These are phyloP conservation scores for Calonectria honghensis DNA, from an alignment of 2,329 filamentous ascomycete genomes.

Conservation along the genomic window DNA sequence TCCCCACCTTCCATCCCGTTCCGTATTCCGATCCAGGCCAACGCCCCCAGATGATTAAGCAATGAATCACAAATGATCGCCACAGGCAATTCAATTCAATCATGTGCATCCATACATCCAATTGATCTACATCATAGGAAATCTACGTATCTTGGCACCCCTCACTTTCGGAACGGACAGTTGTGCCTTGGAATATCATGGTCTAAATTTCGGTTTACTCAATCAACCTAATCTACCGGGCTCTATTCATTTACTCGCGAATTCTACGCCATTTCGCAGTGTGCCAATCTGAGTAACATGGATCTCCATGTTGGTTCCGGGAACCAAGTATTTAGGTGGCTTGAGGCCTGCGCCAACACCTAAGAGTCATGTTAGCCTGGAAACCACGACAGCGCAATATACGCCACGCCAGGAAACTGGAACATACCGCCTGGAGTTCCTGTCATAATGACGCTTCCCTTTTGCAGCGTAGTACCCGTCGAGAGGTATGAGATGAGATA, in stretches of 20 bases:
- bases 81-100: neutral
- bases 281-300: conserved; percentile 64
- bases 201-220: neutral
- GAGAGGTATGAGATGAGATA: conserved; percentile 58
- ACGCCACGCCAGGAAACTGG: neutral
- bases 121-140: neutral
- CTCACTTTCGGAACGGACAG: neutral
- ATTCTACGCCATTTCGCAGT: conserved; percentile 59
- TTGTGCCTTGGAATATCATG: neutral
- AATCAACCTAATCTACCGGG: neutral
- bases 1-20: conserved; percentile 16
- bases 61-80: neutral
- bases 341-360: conserved; percentile 66
- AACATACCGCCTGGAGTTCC: conserved; percentile 58
- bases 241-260: neutral
- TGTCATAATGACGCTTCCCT: conserved; percentile 67
- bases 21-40: conserved; percentile 15
- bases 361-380: conserved; percentile 31
- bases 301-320: conserved; percentile 64
- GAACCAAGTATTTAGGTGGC: conserved; percentile 61
- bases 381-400: neutral
- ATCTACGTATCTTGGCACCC: neutral
- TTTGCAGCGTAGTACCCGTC: conserved; percentile 64
- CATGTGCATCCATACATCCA: neutral
- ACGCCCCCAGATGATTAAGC: neutral